Evolutionary conservation across 106 monocot species (phyloP), one percentile per base, ranked within the genome.

Genomic region (Allium fistulosum): DNA sequence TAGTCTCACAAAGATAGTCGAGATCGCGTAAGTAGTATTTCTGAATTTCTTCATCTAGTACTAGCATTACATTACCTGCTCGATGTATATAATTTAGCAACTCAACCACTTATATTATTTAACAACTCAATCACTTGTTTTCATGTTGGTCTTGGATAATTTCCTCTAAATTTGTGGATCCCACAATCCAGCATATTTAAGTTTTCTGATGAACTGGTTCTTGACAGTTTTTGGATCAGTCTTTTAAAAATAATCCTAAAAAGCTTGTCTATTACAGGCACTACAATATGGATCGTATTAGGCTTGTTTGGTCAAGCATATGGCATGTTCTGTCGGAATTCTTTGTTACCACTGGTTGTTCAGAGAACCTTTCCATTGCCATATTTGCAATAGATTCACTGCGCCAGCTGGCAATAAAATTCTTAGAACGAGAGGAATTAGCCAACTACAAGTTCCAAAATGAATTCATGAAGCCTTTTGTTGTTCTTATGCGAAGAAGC

Each of bases 391-490:
- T 97, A 84, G 96, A 97, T 79, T 97, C 96, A 64, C 74, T 97
- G 72, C 88, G 96, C 49, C 96, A 97, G 70, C 72, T 97, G 15
- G 84, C 96, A 62, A 92, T 97, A 92, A 97, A 97, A 60, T 92
- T 97, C 70, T 79, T 97, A 49, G 96, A 97, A 63, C 81, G 96
- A 51, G 88, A 97, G 75, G 96, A 97, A 67, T 59, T 97, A 63
- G 84, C 86, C 17, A 97, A 97, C 67, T 97, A 97, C 58, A 97
- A 97, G 77, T 97, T 97, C 72, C 96, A 97, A 69, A 92, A 92
- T 77, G 92, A 97, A 78, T 97, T 97, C 67, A 86, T 97, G 96
- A 97, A 89, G 64, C 96, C 96, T 17, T 97, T 97, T 87, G 92
- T 89, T 52, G 80, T 97, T 72, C 88, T 97, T 45, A 97, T 97